Base-by-base conservation (phyloP, 768 basidiomycete species). In the Lentinula guzmanii region DNA sequence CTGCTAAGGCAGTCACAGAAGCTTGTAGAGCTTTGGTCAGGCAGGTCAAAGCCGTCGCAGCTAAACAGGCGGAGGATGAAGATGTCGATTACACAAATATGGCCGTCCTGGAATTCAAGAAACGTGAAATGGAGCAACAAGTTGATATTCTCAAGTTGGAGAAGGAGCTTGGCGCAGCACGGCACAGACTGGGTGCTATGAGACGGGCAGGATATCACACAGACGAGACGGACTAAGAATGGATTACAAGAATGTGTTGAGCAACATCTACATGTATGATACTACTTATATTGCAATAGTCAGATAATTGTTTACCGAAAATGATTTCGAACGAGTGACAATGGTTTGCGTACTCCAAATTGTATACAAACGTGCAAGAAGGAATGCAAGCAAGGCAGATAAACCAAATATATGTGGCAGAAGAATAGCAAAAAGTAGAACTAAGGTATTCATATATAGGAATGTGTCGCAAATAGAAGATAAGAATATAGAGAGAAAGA, bases 101-200 rank as follows among this genome's bases (percentile, higher is more conserved):
- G 93, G 91, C 93, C 3, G 87, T 80, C 46, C 80, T 97, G 69
- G 95, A 99, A 75, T 98, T 95, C 85, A 98, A 98, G 82, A 90
- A 86, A 69, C 83, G 89, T 53, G 96, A 98, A 83, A 98, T 99
- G 95, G 97, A 98, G 76, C 94, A 96, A 69, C 95, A 98, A 74
- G 97, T 98, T n/a, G 92, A 96, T 72, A 97, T 99, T 66, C 78
- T 99, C 66, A 95, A 89, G 71, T 74, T 98, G 67, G 97, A 98
- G 79, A 97, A 97, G 77, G 95, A 98, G 0, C 78, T 99, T 41
- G 91, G 91, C 21, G 95, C 87, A 50, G 90, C 92, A 18, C 84
- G 92, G 63, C 89, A 90, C 72, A 82, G 83, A 64, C 74, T 94
- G 61, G 92, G 92, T 33, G 85, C 84, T 18, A 93, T 94, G 91